These are phyloP conservation scores for Gardenia jasminoides DNA, from an alignment of 257 asterid species.

Conservation along the genomic window DNA sequence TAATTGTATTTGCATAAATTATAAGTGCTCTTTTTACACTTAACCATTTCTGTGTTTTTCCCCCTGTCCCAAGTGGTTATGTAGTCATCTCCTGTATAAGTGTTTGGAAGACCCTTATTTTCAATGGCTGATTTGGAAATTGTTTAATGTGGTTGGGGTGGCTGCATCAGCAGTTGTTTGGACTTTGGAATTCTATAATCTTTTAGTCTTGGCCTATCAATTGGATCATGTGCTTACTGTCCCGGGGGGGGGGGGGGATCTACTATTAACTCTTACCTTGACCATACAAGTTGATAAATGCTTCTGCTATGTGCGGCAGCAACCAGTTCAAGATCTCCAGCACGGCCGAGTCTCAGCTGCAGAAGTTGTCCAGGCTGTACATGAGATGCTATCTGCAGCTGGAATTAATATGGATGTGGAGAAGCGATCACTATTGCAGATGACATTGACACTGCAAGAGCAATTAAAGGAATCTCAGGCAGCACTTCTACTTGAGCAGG, in stretches of 20 bases:
- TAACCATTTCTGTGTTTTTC: background rate
- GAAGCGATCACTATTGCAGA: slow-evolving; percentile 71
- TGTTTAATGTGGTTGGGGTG: background rate
- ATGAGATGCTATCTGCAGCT: slow-evolving; percentile 93
- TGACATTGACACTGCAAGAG: slow-evolving; percentile 73
- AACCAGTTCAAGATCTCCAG: slow-evolving; percentile 66
- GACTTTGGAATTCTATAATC: background rate
- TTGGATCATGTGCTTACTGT: background rate
- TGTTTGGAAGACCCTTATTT: background rate
- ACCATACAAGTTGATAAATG: background rate
- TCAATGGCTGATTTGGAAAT: background rate
- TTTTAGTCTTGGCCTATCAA: background rate
- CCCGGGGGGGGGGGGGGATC: no score
- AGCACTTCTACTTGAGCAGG: slow-evolving; percentile 92
- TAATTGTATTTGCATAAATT: background rate
- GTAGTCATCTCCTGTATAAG: background rate
- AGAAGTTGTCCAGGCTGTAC: slow-evolving; percentile 93
- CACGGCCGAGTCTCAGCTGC: slow-evolving; percentile 81
- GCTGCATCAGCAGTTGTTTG: background rate
- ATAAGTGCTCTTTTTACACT: background rate
- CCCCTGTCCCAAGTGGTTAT: background rate
- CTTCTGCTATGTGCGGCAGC: slow-evolving; percentile 33
- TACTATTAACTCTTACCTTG: background rate
- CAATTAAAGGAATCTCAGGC: slow-evolving; percentile 90
- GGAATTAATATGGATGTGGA: slow-evolving; percentile 79